Evolutionary conservation across 2,329 filamentous ascomycete species (phyloP).

Genomic region (Arthroderma sp.): DNA sequence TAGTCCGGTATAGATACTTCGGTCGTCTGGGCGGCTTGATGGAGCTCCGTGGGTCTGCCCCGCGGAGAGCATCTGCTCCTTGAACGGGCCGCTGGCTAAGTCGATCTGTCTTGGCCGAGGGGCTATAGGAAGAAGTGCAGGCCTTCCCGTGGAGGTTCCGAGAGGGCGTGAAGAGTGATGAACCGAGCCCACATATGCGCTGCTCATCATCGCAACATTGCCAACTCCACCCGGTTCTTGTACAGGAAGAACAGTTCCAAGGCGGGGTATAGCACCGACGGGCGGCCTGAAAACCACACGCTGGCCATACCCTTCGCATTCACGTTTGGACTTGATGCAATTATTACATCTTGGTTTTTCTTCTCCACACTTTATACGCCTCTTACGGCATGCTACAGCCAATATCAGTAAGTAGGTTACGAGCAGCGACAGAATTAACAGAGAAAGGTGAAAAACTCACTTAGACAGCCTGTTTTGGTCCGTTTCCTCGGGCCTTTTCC

Average conservation of each 20-base stretch:
- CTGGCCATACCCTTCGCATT: constrained; percentile 32
- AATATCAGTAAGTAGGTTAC: constrained; percentile 5
- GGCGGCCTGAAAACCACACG: constrained; percentile 30
- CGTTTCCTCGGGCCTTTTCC: constrained; percentile 43
- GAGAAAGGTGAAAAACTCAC: constrained; percentile 38
- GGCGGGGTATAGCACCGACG: constrained; percentile 19
- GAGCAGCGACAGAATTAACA: not conserved
- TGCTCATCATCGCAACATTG: constrained; percentile 5
- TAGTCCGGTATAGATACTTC: no score
- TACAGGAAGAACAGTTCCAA: constrained; percentile 14
- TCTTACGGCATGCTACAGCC: constrained; percentile 65
- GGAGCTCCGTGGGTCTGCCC: no score
- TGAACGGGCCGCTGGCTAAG: not conserved
- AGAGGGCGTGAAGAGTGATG: not conserved
- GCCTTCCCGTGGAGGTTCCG: constrained; percentile 5
- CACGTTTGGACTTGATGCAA: constrained; percentile 34
- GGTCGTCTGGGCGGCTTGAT: no score
- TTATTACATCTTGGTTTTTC: constrained; percentile 42
- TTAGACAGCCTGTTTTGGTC: constrained; percentile 87
- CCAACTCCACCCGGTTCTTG: constrained; percentile 5
- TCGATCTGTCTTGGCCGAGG: constrained; percentile 7
- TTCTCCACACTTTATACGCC: constrained; percentile 95
- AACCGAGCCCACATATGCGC: constrained; percentile 5
- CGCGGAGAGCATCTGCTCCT: no score
- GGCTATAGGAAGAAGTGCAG: constrained; percentile 11